These are phyloP conservation scores for Cenococcum geophilum DNA, from an alignment of 495 filamentous ascomycete species.

Conservation along the genomic window DNA sequence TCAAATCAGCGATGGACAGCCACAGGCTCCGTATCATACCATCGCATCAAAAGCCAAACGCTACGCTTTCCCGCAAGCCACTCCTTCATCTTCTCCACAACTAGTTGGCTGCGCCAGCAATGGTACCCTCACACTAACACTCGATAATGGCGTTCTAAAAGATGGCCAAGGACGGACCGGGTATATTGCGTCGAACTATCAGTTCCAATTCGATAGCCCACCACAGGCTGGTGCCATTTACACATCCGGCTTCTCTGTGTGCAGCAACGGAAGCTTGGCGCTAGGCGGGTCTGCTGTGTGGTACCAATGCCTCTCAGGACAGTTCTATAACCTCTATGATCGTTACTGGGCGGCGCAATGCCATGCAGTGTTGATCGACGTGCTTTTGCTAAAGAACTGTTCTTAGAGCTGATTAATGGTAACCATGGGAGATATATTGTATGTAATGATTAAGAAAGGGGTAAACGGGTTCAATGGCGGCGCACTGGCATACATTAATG, in stretches of 20 bases:
- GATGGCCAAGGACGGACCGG: conserved; percentile 50
- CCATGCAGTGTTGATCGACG: conserved; percentile 11
- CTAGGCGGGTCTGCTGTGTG: conserved; percentile 55
- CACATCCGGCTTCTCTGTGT: conserved; percentile 62
- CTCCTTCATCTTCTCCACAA: conserved; percentile 1
- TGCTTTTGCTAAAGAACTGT: not conserved
- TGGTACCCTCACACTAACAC: conserved; percentile 43
- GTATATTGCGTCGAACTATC: conserved; percentile 64
- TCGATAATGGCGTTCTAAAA: conserved; percentile 36
- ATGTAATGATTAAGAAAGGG: not conserved
- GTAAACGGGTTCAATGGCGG: too few species aligned
- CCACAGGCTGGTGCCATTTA: conserved; percentile 62
- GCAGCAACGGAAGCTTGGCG: conserved; percentile 55
- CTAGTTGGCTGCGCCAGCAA: not conserved
- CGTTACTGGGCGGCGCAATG: conserved; percentile 34
- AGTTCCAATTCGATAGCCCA: conserved; percentile 69
- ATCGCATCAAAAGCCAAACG: not conserved
- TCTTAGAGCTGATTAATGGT: not conserved
- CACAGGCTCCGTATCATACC: conserved; percentile 15
- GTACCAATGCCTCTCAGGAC: conserved; percentile 59
- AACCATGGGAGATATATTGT: not conserved
- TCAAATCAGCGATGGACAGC: conserved; percentile 13
- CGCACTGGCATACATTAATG: not conserved
- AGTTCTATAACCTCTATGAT: conserved; percentile 44
- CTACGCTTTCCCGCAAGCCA: not conserved